Evolutionary conservation across 805 yeast genomes (phyloP), one percentile per base, ranked within the genome.

Genomic region (Saccharomycopsis sp.): DNA sequence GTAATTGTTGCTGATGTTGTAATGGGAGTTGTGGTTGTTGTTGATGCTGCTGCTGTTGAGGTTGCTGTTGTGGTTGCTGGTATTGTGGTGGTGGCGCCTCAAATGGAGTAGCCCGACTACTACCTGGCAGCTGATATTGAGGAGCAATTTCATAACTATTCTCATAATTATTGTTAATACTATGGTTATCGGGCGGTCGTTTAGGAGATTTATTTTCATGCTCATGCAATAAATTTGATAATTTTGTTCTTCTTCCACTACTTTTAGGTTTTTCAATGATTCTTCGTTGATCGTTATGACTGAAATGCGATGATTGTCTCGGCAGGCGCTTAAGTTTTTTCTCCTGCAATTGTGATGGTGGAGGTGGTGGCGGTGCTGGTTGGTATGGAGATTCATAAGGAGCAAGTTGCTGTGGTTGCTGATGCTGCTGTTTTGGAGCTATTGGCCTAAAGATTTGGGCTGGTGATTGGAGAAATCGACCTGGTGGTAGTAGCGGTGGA

Each of bases 41-140:
- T 6, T 34, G 19, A 7, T 34, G 38, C n/a, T 34, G 38, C 6
- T 34, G 38, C 22, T 34, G 38, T 8, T 34, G 38, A 6, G 14
- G 19, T 17, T 34, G 38, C 22, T 34, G 38, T 23, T 34, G 22
- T 14, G 14, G 38, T 17, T 9, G 19, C 7, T 34, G 38, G 11
- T 27, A 13, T 27, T 27, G n/a, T n/a, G n/a, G n/a, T n/a, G n/a
- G n/a, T n/a, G n/a, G n/a, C n/a, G n/a, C n/a, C n/a, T n/a, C n/a
- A n/a, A n/a, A n/a, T n/a, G n/a, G n/a, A n/a, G n/a, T n/a, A n/a
- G n/a, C n/a, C n/a, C n/a, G n/a, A n/a, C n/a, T n/a, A n/a, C n/a
- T n/a, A n/a, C n/a, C n/a, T n/a, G n/a, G n/a, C n/a, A n/a, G n/a
- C n/a, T n/a, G n/a, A n/a, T n/a, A n/a, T n/a, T n/a, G n/a, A n/a